Evolutionary conservation across 257 asterid genomes (phyloP).

Genomic region (Solanum tacnaense): DNA sequence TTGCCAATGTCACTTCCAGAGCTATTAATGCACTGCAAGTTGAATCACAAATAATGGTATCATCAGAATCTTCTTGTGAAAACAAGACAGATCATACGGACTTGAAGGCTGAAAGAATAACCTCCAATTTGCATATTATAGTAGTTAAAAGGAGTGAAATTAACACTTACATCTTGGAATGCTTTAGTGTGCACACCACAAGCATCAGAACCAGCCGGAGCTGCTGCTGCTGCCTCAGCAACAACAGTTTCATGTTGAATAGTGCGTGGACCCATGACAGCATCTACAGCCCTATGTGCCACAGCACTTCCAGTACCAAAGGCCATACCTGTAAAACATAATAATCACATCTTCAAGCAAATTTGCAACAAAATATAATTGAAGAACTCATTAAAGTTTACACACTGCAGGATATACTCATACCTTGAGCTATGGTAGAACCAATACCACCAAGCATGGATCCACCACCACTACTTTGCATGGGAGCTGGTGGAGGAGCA

Average conservation of each 20-base stretch:
- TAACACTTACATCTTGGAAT: conserved; percentile 52
- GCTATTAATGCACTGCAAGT: conserved; percentile 12
- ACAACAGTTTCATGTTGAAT: conserved; percentile 55
- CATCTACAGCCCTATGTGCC: conserved; percentile 72
- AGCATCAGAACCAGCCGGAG: conserved; percentile 37
- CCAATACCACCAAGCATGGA: conserved; percentile 33
- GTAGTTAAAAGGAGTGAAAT: not conserved
- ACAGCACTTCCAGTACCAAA: conserved; percentile 65
- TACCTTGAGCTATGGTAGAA: conserved; percentile 46
- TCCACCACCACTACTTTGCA: conserved; percentile 56
- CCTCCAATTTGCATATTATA: not conserved
- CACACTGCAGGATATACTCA: not conserved
- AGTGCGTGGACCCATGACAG: conserved; percentile 68
- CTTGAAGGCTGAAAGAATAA: not conserved
- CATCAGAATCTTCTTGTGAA: not conserved
- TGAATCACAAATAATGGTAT: not conserved
- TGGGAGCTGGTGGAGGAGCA: conserved; percentile 66
- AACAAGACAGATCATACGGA: not conserved
- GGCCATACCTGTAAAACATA: conserved; percentile 38
- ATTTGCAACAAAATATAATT: not conserved
- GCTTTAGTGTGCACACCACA: conserved; percentile 57
- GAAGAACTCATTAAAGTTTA: not conserved
- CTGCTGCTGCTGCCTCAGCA: conserved; percentile 34
- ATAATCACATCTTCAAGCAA: not conserved
- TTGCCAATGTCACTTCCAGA: conserved; percentile 10